A percentile compares a stretch with the other conserved stretches of the same genome.
phyloP scores from a whole-genome alignment of 192 early-diverging fungal genomes.

The Tieghemiomyces parasiticus region DNA sequence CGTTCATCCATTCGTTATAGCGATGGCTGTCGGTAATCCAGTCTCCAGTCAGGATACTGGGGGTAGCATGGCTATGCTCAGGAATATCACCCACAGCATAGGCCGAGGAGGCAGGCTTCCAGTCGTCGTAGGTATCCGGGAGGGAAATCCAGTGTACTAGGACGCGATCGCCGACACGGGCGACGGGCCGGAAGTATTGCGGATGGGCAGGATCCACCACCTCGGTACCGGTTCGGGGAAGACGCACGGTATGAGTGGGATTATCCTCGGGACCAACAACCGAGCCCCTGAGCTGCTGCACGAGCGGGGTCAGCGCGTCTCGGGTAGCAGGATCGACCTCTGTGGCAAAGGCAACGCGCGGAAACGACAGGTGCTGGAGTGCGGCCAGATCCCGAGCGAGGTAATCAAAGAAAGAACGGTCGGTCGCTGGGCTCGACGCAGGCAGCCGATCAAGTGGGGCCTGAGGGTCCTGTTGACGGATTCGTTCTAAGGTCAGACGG shows the following conservation, averaged over 20 bases:
- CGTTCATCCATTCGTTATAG: slow-evolving; percentile 75
- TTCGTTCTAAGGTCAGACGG: not conserved
- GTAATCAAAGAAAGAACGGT: not conserved
- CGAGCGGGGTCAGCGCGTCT: slow-evolving; percentile 7
- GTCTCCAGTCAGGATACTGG: slow-evolving; percentile 20
- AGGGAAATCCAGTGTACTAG: slow-evolving; percentile 71
- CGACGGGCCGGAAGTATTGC: slow-evolving; percentile 25
- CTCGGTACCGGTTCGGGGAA: slow-evolving; percentile 11
- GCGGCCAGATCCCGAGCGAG: not conserved
- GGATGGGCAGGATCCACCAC: not conserved
- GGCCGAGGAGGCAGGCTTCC: slow-evolving; percentile 42
- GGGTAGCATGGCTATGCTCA: not conserved
- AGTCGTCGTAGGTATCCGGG: slow-evolving; percentile 67
- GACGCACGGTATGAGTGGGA: slow-evolving; percentile 21
- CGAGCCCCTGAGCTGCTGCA: slow-evolving; percentile 16
- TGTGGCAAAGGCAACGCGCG: slow-evolving; percentile 14
- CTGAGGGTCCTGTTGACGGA: too few species aligned
- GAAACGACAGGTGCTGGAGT: not conserved
- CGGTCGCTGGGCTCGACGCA: not conserved
- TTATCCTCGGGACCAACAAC: slow-evolving; percentile 14
- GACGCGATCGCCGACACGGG: slow-evolving; percentile 30
- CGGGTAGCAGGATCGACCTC: slow-evolving; percentile 16
- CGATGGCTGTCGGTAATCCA: slow-evolving; percentile 62
- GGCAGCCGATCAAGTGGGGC: not conserved
- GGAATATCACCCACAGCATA: slow-evolving; percentile 30